Evolutionary conservation across 2,329 filamentous ascomycete species (phyloP).

Genomic region (Colletotrichum camelliae): DNA sequence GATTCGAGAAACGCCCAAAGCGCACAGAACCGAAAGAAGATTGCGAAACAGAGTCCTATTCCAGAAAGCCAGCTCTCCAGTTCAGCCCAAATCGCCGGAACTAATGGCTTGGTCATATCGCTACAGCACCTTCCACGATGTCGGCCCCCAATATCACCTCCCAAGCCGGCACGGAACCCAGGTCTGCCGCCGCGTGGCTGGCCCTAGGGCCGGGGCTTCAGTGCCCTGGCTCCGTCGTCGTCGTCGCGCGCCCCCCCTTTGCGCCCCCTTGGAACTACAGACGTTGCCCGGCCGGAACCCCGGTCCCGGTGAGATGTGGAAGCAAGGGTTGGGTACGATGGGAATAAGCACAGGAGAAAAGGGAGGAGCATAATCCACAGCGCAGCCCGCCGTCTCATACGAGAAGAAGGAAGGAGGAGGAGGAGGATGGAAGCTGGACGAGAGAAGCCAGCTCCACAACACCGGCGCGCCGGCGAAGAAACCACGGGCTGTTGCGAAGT

Average conservation of each 20-base stretch:
- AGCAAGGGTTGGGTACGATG: not conserved
- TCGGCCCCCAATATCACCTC: slow-evolving; percentile 5
- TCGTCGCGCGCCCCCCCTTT: not conserved
- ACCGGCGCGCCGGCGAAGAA: not conserved
- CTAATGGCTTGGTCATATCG: not conserved
- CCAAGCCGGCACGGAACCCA: not conserved
- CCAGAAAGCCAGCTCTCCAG: not conserved
- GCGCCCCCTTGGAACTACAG: not conserved
- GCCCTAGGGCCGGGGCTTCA: not conserved
- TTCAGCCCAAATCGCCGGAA: not conserved
- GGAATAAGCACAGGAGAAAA: not conserved
- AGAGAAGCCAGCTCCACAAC: not conserved
- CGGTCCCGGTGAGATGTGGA: not conserved
- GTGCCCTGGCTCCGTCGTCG: not conserved
- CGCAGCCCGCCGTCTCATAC: not conserved
- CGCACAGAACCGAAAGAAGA: not conserved
- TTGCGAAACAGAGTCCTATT: not conserved
- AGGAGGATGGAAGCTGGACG: not conserved
- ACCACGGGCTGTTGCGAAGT: not conserved
- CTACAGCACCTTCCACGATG: not conserved
- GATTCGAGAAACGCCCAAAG: not conserved
- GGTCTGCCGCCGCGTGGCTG: not conserved
- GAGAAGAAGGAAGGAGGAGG: not conserved
- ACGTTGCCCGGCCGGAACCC: not conserved
- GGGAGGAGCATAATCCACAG: not conserved